Evolutionary conservation across 2,329 filamentous ascomycete genomes (phyloP).

Genomic region (Colletotrichum somersetense): DNA sequence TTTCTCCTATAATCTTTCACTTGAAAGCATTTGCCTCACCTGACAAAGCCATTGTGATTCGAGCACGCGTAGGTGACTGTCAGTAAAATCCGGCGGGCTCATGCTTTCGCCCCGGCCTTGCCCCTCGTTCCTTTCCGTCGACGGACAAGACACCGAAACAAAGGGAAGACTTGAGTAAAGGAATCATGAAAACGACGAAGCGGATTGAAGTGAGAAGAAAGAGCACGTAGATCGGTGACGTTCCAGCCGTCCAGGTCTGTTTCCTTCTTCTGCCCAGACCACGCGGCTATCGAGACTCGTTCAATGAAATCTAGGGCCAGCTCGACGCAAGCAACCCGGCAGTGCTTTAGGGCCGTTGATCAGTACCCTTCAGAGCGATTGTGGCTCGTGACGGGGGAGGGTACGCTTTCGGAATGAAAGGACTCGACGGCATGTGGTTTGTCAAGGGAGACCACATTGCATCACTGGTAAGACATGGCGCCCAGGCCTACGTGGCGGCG

Average conservation of each 20-base stretch:
- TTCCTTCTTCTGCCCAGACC: background rate
- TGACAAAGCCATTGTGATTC: background rate
- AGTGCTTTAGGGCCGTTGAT: background rate
- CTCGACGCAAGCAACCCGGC: background rate
- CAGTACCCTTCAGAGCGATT: background rate
- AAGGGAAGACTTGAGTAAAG: background rate
- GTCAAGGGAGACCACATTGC: background rate
- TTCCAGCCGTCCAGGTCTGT: background rate
- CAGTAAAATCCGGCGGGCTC: background rate
- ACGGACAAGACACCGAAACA: background rate
- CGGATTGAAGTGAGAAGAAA: background rate
- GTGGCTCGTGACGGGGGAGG: too few relatives aligned
- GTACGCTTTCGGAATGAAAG: background rate
- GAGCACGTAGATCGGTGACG: background rate
- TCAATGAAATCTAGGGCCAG: background rate
- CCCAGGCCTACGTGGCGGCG: conserved; percentile 6
- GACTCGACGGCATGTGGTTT: background rate
- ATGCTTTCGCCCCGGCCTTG: background rate
- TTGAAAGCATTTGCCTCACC: background rate
- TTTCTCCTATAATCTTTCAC: background rate
- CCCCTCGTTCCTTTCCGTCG: background rate
- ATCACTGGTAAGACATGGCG: conserved; percentile 11
- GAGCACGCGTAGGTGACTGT: background rate
- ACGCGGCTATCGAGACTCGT: background rate
- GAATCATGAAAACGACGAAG: background rate